phyloP scores from a whole-genome alignment of 352 stramenopile genomes.

The Phytophthora hibernalis region DNA sequence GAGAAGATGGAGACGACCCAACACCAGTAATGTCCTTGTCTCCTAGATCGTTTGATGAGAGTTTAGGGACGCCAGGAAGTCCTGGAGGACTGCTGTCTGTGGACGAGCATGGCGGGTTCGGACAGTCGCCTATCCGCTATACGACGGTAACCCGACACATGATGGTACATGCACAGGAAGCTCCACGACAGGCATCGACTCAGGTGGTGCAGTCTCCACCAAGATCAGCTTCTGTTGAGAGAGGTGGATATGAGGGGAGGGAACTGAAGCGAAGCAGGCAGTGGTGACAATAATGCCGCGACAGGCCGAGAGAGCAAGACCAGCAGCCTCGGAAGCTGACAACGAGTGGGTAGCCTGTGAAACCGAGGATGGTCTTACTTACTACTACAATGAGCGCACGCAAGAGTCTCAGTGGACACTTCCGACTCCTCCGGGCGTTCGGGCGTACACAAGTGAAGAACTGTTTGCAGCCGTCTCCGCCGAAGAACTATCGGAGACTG shows the following conservation, averaged over 20 bases:
- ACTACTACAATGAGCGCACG: slow-evolving; percentile 76
- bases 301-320: not conserved
- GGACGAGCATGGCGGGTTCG: slow-evolving; percentile 26
- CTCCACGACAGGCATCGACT: slow-evolving; percentile 22
- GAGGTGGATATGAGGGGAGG: not conserved
- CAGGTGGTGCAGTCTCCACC: slow-evolving; percentile 19
- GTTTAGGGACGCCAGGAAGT: slow-evolving; percentile 26
- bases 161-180: slow-evolving; percentile 36
- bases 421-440: slow-evolving; percentile 21
- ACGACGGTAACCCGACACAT: slow-evolving; percentile 25
- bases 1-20: slow-evolving; percentile 28
- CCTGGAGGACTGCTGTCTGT: slow-evolving; percentile 27
- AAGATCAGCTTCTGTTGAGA: not conserved
- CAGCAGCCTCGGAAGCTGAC: slow-evolving; percentile 7
- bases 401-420: slow-evolving; percentile 71
- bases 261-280: slow-evolving; percentile 19
- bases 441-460: slow-evolving; percentile 21
- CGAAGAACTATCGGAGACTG: slow-evolving; percentile 31
- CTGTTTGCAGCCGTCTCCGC: slow-evolving; percentile 38
- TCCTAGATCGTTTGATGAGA: slow-evolving; percentile 35
- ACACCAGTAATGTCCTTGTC: slow-evolving; percentile 31
- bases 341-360: slow-evolving; percentile 50
- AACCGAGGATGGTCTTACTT: slow-evolving; percentile 61
- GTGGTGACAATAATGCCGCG: not conserved
- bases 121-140: slow-evolving; percentile 18